A percentile compares a stretch with the other conserved stretches of the same genome.
Conservation (phyloP, 345 rosid species). For the Pistacia atlantica region DNA sequence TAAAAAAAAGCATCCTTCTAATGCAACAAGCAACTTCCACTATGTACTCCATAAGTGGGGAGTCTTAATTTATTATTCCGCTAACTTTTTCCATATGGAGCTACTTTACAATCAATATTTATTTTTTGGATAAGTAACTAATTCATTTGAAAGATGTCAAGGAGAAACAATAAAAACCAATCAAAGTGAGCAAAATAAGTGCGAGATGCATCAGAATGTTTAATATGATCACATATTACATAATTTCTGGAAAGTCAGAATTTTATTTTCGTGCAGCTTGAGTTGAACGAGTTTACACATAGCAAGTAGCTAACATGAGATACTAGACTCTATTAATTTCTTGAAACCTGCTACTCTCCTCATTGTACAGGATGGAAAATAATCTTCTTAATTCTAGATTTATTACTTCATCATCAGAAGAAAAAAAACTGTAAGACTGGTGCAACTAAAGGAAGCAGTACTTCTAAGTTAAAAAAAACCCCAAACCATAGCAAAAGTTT, state of each 20-base stretch:
- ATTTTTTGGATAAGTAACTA: background rate
- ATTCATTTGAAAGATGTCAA: background rate
- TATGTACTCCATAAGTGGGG: background rate
- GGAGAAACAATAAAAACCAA: background rate
- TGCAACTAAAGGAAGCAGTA: background rate
- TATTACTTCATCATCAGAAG: background rate
- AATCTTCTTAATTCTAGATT: background rate
- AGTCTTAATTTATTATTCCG: background rate
- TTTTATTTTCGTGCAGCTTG: background rate
- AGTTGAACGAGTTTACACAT: background rate
- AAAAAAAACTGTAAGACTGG: background rate
- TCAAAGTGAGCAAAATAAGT: background rate
- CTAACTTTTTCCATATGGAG: background rate
- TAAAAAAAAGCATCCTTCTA: background rate
- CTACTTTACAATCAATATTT: background rate
- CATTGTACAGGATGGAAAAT: background rate
- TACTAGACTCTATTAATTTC: background rate
- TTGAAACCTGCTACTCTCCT: background rate
- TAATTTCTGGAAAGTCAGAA: conserved; percentile 2
- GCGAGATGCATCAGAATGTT: too few relatives aligned
- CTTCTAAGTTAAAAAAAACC: too few relatives aligned
- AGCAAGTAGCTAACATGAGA: background rate
- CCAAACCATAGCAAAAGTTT: background rate
- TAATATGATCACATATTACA: background rate
- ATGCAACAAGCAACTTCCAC: background rate